Conservation (phyloP, 139 green algal species). For the Tetradesmus lagerheimii region DNA sequence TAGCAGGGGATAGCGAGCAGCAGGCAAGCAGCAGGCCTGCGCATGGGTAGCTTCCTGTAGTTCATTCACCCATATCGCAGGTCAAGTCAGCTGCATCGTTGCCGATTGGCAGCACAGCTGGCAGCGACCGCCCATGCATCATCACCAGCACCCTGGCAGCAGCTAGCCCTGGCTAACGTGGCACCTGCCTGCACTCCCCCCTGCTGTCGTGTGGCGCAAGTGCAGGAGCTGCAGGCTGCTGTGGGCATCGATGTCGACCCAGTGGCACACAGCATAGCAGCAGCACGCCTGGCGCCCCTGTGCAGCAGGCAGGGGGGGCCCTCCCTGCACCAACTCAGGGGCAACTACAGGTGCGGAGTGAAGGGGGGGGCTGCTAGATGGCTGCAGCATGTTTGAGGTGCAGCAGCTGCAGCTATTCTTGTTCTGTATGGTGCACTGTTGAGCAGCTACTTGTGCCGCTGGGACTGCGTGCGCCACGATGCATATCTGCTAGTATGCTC, state of each 20-base stretch:
- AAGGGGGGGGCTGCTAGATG: background rate
- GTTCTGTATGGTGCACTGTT: background rate
- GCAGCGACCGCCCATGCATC: background rate
- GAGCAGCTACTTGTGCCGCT: background rate
- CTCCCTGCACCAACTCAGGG: conserved; percentile 57
- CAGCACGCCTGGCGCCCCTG: conserved; percentile 54
- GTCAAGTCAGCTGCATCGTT: background rate
- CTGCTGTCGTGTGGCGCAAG: conserved; percentile 8
- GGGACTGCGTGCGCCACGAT: too few relatives aligned
- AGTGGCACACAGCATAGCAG: conserved; percentile 78
- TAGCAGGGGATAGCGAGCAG: too few relatives aligned
- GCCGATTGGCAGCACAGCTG: background rate
- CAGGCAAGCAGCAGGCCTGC: background rate
- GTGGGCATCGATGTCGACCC: conserved; percentile 93
- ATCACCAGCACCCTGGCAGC: too few relatives aligned
- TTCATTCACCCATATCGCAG: too few relatives aligned
- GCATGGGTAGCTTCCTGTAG: too few relatives aligned
- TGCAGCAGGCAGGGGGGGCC: background rate
- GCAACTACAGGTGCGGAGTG: conserved; percentile 70
- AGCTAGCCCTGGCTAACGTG: too few relatives aligned
- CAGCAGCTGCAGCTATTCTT: background rate
- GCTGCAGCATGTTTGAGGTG: background rate
- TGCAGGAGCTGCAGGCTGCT: conserved; percentile 77
- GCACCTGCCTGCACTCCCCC: background rate
- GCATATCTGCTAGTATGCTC: too few relatives aligned